Evolutionary conservation across 192 early-diverging fungal genomes (phyloP).

Genomic region (Piromyces finnis): DNA sequence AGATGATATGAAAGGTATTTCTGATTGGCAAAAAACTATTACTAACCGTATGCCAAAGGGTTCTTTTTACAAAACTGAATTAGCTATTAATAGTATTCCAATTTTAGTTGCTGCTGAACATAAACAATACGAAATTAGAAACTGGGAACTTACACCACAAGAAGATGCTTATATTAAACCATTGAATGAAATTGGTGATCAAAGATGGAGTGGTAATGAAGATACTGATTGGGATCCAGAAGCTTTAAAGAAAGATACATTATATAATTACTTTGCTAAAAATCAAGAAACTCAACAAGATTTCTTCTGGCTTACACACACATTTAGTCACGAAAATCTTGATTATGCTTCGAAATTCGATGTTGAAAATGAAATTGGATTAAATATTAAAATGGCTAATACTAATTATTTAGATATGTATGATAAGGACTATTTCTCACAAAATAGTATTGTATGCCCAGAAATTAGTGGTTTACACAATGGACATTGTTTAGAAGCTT

Average conservation of each 20-base stretch:
- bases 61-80: not conserved
- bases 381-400: not conserved
- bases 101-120: not conserved
- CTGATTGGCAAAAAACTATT: not conserved
- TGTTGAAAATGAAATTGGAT: not conserved
- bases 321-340: not conserved
- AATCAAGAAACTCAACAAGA: not conserved
- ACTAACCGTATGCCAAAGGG: not conserved
- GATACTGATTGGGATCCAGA: not conserved
- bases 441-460: not conserved
- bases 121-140: not conserved
- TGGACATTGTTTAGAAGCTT: not conserved
- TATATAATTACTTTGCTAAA: not conserved
- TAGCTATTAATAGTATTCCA: not conserved
- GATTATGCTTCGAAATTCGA: not conserved
- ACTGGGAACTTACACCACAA: not conserved
- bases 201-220: not conserved
- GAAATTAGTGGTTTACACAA: not conserved
- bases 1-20: not conserved
- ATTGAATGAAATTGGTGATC: not conserved
- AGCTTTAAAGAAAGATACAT: not conserved
- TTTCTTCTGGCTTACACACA: not conserved
- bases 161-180: not conserved
- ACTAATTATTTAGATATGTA: not conserved
- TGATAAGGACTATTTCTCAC: not conserved